These are phyloP conservation scores for Eucalyptus regnans DNA, from an alignment of 345 rosid species.

Conservation along the genomic window DNA sequence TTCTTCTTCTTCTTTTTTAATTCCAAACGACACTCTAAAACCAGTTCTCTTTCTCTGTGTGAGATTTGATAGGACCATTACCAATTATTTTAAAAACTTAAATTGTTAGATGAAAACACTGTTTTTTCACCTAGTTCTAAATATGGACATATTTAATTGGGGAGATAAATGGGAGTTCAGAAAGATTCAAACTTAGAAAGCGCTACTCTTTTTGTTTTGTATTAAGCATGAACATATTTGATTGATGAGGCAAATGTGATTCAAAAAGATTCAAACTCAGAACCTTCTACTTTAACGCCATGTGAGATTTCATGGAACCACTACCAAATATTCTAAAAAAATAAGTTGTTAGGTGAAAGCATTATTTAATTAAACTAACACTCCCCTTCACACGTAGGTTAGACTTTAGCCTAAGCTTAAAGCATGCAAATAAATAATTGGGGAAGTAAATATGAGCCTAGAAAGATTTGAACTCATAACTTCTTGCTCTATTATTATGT, in stretches of 20 bases:
- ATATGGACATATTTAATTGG: background rate
- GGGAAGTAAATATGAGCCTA: background rate
- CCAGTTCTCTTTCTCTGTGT: too few species aligned
- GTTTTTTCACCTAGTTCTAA: too few species aligned
- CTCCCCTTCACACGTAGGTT: background rate
- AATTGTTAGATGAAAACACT: too few species aligned
- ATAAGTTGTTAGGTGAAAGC: background rate
- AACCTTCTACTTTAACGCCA: background rate
- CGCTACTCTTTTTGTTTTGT: too few species aligned
- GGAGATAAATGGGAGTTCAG: too few species aligned
- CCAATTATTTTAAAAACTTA: background rate
- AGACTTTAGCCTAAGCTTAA: background rate
- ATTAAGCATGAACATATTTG: background rate
- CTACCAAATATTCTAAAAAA: too few species aligned
- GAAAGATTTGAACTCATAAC: background rate
- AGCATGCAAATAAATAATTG: too few species aligned
- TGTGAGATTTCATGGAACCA: background rate
- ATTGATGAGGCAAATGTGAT: background rate
- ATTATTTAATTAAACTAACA: too few species aligned
- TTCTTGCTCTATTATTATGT: too few species aligned
- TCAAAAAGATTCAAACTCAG: rapidly evolving
- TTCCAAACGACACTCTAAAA: background rate
- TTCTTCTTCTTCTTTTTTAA: too few species aligned
- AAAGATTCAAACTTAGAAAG: too few species aligned
- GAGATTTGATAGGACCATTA: background rate